phyloP scores from a whole-genome alignment of 768 basidiomycete species.

The Phanerodontia chrysosporium region DNA sequence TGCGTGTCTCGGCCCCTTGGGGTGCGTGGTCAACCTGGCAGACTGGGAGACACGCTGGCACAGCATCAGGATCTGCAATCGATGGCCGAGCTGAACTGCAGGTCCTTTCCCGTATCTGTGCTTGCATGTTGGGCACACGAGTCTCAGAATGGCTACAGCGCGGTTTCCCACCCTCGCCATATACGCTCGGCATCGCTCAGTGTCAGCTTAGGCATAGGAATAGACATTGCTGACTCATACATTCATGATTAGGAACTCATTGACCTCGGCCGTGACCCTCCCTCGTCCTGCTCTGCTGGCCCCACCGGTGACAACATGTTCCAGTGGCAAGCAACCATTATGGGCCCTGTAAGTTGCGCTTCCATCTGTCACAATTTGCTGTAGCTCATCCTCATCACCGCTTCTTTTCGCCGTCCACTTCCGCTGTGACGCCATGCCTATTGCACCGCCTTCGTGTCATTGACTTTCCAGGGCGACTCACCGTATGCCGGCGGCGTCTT shows the following conservation, averaged over 20 bases:
- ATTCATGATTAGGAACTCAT: conserved; percentile 81
- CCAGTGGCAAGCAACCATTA: conserved; percentile 99
- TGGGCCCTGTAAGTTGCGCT: conserved; percentile 82
- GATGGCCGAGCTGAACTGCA: neutral
- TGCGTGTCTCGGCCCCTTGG: neutral
- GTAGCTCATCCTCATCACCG: neutral
- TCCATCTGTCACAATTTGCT: neutral
- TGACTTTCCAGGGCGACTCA: conserved; percentile 75
- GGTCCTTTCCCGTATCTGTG: neutral
- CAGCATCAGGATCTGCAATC: neutral
- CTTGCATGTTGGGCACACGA: neutral
- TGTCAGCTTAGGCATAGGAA: neutral
- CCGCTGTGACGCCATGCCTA: neutral
- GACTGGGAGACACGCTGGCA: neutral
- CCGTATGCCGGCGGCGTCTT: conserved; percentile 99
- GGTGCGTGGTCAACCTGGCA: neutral
- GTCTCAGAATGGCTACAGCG: neutral
- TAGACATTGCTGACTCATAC: conserved; percentile 8
- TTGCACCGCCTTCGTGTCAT: conserved; percentile 18
- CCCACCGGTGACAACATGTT: conserved; percentile 98
- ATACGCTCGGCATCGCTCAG: neutral
- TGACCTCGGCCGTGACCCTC: conserved; percentile 99
- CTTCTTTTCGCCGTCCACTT: neutral
- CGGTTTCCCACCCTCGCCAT: neutral
- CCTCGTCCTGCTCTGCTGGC: conserved; percentile 98